These are phyloP conservation scores for Huntiella moniliformis DNA, from an alignment of 2,329 filamentous ascomycete genomes.

Conservation along the genomic window DNA sequence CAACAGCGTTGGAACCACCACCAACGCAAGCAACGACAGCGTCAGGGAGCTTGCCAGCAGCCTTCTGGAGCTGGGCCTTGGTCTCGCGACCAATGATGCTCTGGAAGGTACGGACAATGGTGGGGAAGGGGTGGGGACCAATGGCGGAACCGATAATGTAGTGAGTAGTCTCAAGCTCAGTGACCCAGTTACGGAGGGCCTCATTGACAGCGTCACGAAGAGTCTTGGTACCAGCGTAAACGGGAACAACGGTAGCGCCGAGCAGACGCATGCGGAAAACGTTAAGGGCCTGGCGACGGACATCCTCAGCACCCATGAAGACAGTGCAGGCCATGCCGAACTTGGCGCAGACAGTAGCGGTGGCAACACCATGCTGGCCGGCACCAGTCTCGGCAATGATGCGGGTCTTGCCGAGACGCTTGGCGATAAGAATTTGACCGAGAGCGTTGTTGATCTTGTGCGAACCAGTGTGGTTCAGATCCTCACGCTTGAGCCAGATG, in stretches of 20 bases:
- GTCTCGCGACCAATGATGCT: conserved; percentile 91
- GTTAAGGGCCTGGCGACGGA: conserved; percentile 86
- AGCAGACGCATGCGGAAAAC: conserved; percentile 97
- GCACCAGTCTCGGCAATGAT: conserved; percentile 98
- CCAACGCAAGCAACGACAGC: conserved; percentile 94
- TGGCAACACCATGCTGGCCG: conserved; percentile 93
- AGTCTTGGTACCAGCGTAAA: conserved; percentile 74
- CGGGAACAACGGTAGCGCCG: conserved; percentile 78
- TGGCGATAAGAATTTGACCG: conserved; percentile 76
- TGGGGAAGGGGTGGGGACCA: conserved; percentile 92
- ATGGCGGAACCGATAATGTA: conserved; percentile 98
- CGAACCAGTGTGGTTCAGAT: conserved; percentile 90
- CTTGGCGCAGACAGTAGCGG: conserved; percentile 91
- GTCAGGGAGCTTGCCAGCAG: conserved; percentile 77
- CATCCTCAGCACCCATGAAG: conserved; percentile 90
- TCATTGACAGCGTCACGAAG: conserved; percentile 87
- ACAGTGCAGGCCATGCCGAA: conserved; percentile 97
- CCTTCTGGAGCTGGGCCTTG: conserved; percentile 71
- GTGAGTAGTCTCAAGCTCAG: conserved; percentile 80
- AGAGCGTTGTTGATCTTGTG: conserved; percentile 99
- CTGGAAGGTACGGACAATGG: conserved; percentile 94
- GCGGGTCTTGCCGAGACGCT: conserved; percentile 75
- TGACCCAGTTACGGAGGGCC: conserved; percentile 84
- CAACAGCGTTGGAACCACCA: conserved; percentile 82
- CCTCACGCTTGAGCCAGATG: conserved; percentile 95